Evolutionary conservation across 106 monocot species (phyloP).

Genomic region (Allium fistulosum): DNA sequence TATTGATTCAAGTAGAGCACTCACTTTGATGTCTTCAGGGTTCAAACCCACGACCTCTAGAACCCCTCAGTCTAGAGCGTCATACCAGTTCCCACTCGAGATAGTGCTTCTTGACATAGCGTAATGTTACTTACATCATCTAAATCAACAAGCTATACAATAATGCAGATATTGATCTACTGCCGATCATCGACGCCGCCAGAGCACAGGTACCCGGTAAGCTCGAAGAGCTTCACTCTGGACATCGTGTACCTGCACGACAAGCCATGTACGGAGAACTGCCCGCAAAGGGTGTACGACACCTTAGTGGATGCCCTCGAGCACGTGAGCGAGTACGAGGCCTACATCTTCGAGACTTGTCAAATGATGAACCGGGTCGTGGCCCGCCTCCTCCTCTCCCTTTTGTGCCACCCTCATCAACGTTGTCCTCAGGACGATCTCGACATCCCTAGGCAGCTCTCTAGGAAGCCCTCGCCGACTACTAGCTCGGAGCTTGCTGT

Average conservation of each 20-base stretch:
- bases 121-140: no score
- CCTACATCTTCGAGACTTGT: conserved; percentile 82
- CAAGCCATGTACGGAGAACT: conserved; percentile 84
- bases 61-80: no score
- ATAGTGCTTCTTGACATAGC: no score
- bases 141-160: no score
- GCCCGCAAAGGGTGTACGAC: conserved; percentile 86
- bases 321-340: conserved; percentile 76
- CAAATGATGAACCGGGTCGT: conserved; percentile 47
- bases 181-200: conserved; percentile 65
- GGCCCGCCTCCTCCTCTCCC: conserved; percentile 49
- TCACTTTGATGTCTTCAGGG: no score
- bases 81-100: no score
- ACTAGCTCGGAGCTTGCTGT: no score
- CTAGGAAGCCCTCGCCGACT: conserved; percentile 21
- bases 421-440: conserved; percentile 80
- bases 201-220: conserved; percentile 61
- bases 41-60: no score
- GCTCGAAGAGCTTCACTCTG: conserved; percentile 73
- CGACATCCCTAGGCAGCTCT: conserved; percentile 60
- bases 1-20: no score
- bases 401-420: conserved; percentile 73
- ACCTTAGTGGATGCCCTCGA: conserved; percentile 64
- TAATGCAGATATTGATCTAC: conserved; percentile 69
- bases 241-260: conserved; percentile 90